Conservation (phyloP, 1,284 basidiomycete genomes). For the Schizophyllum amplum region DNA sequence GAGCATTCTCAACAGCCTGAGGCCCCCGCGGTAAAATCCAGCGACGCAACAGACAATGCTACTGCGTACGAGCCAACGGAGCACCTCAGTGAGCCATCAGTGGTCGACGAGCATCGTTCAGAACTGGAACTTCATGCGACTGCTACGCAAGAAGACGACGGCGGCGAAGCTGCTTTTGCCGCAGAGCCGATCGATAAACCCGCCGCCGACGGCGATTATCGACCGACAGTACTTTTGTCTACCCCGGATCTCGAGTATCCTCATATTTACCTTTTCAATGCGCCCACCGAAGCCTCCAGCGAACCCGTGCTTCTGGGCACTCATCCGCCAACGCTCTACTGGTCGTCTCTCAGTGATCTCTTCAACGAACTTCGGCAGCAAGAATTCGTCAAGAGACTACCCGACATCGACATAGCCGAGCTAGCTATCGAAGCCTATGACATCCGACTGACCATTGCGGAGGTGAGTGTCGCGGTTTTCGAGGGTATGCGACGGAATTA, state of each 20-base stretch:
- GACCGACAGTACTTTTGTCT: slow-evolving; percentile 57
- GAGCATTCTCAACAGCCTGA: not conserved
- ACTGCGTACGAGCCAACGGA: slow-evolving; percentile 1
- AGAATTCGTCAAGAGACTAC: slow-evolving; percentile 35
- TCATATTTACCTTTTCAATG: slow-evolving; percentile 53
- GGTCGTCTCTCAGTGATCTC: slow-evolving; percentile 57
- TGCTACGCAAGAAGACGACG: slow-evolving; percentile 9
- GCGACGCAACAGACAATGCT: not conserved
- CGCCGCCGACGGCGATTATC: slow-evolving; percentile 67
- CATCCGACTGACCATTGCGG: slow-evolving; percentile 52
- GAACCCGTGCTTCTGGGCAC: slow-evolving; percentile 40
- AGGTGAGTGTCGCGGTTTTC: slow-evolving; percentile 37
- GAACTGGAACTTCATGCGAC: slow-evolving; percentile 9
- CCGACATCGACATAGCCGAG: slow-evolving; percentile 48
- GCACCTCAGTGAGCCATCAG: too few species aligned
- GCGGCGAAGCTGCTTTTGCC: slow-evolving; percentile 10
- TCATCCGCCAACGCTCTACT: slow-evolving; percentile 59
- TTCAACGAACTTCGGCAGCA: slow-evolving; percentile 64
- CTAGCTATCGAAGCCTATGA: slow-evolving; percentile 62
- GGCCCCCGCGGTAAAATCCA: not conserved
- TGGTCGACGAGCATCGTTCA: slow-evolving; percentile 11
- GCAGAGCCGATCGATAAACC: slow-evolving; percentile 58
- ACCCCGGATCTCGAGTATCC: slow-evolving; percentile 33
- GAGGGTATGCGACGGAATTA: slow-evolving; percentile 2
- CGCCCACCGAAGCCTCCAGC: slow-evolving; percentile 23